Percentiles rank a stretch among this genome's conserved stretches.
phyloP scores from a whole-genome alignment of 331 rosid species.

The Malus hybrid region DNA sequence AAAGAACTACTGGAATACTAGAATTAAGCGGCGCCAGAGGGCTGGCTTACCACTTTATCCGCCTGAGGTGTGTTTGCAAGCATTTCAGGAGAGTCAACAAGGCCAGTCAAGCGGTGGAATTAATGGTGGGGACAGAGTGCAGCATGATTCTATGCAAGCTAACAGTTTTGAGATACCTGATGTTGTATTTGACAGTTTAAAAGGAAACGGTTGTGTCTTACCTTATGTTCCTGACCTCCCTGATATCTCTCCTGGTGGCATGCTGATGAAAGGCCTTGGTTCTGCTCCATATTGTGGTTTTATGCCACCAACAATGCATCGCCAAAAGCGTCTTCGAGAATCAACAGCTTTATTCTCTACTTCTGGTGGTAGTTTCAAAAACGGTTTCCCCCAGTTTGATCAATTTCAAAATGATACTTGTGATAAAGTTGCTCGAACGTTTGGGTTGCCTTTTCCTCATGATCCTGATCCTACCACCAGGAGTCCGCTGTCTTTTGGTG shows the following conservation, averaged over 20 bases:
- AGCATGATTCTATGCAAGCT: conserved; percentile 35
- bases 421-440: conserved; percentile 37
- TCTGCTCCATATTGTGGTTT: conserved; percentile 54
- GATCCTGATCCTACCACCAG: conserved; percentile 47
- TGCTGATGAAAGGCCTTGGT: conserved; percentile 52
- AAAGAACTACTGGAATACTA: conserved; percentile 98
- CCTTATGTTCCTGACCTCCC: conserved; percentile 47
- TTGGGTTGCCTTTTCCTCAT: conserved; percentile 40
- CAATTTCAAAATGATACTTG: conserved; percentile 34
- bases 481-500: conserved; percentile 37
- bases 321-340: conserved; percentile 56
- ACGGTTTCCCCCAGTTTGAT: conserved; percentile 37
- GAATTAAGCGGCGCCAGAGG: conserved; percentile 82
- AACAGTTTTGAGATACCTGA: conserved; percentile 50
- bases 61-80: conserved; percentile 55
- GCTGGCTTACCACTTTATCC: conserved; percentile 94
- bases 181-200: conserved; percentile 48
- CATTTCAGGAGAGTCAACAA: conserved; percentile 42
- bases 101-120: conserved; percentile 37
- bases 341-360: conserved; percentile 45
- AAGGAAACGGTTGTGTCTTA: conserved; percentile 41
- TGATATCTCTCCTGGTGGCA: conserved; percentile 34
- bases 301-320: conserved; percentile 42
- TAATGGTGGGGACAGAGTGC: conserved; percentile 35
- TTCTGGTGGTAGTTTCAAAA: conserved; percentile 36